Evolutionary conservation across 2,329 filamentous ascomycete species (phyloP).

Genomic region (Diaporthe longicolla): DNA sequence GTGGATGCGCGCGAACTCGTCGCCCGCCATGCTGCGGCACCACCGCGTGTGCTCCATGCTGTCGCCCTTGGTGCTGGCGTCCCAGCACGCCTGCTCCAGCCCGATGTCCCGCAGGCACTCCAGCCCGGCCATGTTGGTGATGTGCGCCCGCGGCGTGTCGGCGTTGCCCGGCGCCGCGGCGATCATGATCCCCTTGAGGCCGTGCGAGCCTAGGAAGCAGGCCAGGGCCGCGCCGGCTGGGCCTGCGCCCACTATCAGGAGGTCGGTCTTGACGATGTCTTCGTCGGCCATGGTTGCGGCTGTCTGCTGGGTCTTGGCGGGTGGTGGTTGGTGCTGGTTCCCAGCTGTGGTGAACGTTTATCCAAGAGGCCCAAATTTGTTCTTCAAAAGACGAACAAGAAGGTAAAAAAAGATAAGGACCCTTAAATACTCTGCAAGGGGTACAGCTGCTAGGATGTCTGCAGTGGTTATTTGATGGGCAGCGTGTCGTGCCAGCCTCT

Average conservation of each 20-base stretch:
- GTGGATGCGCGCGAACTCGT: constrained; percentile 64
- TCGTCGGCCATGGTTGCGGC: constrained; percentile 19
- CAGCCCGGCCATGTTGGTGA: constrained; percentile 71
- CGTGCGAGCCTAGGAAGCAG: constrained; percentile 62
- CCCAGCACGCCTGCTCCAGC: constrained; percentile 58
- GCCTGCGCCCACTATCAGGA: constrained; percentile 53
- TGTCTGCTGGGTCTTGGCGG: neutral
- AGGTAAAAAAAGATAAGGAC: neutral
- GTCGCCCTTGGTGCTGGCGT: constrained; percentile 54
- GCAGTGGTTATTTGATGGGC: neutral
- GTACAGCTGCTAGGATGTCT: neutral
- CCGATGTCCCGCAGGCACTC: constrained; percentile 69
- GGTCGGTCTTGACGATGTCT: constrained; percentile 42
- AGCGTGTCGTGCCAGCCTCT: constrained; percentile 8
- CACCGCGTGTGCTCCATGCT: constrained; percentile 66
- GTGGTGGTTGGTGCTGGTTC: neutral
- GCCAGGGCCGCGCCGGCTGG: constrained; percentile 69
- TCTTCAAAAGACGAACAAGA: neutral
- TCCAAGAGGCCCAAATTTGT: neutral
- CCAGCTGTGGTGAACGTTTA: neutral
- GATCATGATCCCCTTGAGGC: constrained; percentile 67
- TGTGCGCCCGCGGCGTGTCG: constrained; percentile 71
- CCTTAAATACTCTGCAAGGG: neutral
- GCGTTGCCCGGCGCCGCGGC: constrained; percentile 64
- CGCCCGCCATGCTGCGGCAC: constrained; percentile 66